phyloP scores from a whole-genome alignment of 2,329 filamentous ascomycete species.

The Arthrobotrys megalospora region DNA sequence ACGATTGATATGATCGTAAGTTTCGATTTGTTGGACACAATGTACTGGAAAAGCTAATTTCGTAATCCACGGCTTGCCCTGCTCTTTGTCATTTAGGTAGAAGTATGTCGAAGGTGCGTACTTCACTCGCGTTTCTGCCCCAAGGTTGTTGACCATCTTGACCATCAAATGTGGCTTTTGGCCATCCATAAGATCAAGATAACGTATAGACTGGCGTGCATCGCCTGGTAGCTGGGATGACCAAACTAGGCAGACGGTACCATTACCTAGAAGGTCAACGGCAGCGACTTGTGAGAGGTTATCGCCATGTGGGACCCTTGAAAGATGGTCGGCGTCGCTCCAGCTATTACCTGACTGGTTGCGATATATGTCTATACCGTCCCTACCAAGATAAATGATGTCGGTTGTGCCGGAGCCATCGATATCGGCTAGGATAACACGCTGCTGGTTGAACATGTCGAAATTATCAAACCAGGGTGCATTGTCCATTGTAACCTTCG shows the following conservation, averaged over 20 bases:
- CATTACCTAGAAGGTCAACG: constrained; percentile 49
- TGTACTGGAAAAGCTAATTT: constrained; percentile 51
- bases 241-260: constrained; percentile 52
- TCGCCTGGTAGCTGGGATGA: background rate
- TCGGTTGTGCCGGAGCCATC: constrained; percentile 51
- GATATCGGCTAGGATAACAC: constrained; percentile 40
- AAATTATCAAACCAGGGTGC: constrained; percentile 61
- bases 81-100: constrained; percentile 35
- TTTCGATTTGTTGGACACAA: constrained; percentile 6
- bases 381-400: constrained; percentile 24
- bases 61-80: constrained; percentile 47
- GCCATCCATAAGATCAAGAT: constrained; percentile 51
- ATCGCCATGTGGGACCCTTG: constrained; percentile 36
- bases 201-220: background rate
- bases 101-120: constrained; percentile 58
- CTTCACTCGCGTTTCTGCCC: constrained; percentile 8
- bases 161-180: constrained; percentile 43
- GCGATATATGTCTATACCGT: constrained; percentile 8
- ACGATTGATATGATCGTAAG: background rate
- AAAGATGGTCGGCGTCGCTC: background rate
- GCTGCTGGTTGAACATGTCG: constrained; percentile 37
- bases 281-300: background rate
- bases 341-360: constrained; percentile 50
- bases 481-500: constrained; percentile 65
- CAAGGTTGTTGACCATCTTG: constrained; percentile 27